Evolutionary conservation across 2,329 filamentous ascomycete genomes (phyloP), one percentile per base, ranked within the genome.

Genomic region (Paraphoma chrysanthemicola): DNA sequence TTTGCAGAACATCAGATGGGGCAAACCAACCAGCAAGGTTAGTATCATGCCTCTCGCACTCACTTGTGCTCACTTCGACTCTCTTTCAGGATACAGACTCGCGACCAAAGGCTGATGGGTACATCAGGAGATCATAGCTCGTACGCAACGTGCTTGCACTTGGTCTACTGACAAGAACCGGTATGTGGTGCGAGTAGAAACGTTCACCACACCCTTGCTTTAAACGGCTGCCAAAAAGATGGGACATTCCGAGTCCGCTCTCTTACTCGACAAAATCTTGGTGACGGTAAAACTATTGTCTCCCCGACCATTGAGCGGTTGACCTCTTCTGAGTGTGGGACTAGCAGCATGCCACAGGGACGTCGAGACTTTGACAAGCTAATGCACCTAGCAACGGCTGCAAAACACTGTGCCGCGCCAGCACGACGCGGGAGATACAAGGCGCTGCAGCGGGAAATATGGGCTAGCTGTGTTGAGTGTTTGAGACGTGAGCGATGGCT

Each of bases 381-480:
- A 55, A 66, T 48, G 44, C 42, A 51, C 57, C 54, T 63, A 64
- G 59, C 48, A 59, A 63, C 62, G 54, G 62, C 63, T 62, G 58
- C 59, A 45, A 64, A 53, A 61, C 48, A 60, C 54, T 62, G 63
- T 59, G 68, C 56, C 46, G 61, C 54, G 54, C 50, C 63, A 58
- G 64, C 61, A 67, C 51, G 57, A 64, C 57, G 63, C 56, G 52
- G 57, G 57, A 62, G 67, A 65, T 63, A 67, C 69, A 70, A 54
- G 57, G 55, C 54, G 62, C 57, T 62, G 63, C 62, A 62, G 53
- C 58, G 55, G 62, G 59, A 60, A 50, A 53, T 41, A 56, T 50
- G 47, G 48, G 45, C 57, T 53, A 60, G 48, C 64, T 67, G 62
- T 63, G 62, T 63, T 58, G 59, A 66, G 66, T 55, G 49, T 51